These are phyloP conservation scores for Leucocoprinus leucothites DNA, from an alignment of 768 basidiomycete genomes.

Conservation along the genomic window DNA sequence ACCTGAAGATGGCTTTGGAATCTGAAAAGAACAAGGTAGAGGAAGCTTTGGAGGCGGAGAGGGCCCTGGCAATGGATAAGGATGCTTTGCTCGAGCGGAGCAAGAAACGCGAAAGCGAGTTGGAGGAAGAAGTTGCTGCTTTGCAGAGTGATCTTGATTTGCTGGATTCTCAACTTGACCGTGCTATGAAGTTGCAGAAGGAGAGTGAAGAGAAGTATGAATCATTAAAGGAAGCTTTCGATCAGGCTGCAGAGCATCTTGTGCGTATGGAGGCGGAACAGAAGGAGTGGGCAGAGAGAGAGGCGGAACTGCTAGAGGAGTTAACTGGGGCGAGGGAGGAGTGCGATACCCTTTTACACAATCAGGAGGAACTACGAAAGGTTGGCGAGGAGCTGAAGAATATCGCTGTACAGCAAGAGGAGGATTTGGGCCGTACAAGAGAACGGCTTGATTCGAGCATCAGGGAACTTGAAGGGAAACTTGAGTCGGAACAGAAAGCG, in stretches of 20 bases:
- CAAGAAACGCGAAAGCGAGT: conserved; percentile 79
- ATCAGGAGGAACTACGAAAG: conserved; percentile 62
- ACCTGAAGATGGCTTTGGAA: conserved; percentile 78
- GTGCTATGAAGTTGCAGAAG: conserved; percentile 73
- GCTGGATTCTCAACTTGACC: conserved; percentile 82
- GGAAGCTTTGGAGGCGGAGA: conserved; percentile 79
- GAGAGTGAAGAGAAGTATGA: conserved; percentile 79
- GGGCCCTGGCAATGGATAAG: conserved; percentile 77
- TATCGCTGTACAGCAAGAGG: conserved; percentile 70
- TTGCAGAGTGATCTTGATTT: conserved; percentile 82
- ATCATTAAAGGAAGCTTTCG: conserved; percentile 67
- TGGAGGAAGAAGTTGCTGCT: conserved; percentile 80
- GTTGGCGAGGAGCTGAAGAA: conserved; percentile 68
- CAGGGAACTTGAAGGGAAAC: conserved; percentile 68
- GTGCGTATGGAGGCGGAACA: conserved; percentile 78
- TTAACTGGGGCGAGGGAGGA: conserved; percentile 56
- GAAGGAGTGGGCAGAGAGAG: conserved; percentile 59
- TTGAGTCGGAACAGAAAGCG: conserved; percentile 54
- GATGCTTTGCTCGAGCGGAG: conserved; percentile 78
- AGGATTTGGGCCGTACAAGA: conserved; percentile 70
- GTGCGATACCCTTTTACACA: conserved; percentile 52
- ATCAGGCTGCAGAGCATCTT: conserved; percentile 83
- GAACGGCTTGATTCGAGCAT: conserved; percentile 67
- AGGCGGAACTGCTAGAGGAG: conserved; percentile 59
- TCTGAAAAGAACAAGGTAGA: conserved; percentile 81